Base-by-base conservation (phyloP, 257 asterid genomes). In the Anisodus acutangulus region DNA sequence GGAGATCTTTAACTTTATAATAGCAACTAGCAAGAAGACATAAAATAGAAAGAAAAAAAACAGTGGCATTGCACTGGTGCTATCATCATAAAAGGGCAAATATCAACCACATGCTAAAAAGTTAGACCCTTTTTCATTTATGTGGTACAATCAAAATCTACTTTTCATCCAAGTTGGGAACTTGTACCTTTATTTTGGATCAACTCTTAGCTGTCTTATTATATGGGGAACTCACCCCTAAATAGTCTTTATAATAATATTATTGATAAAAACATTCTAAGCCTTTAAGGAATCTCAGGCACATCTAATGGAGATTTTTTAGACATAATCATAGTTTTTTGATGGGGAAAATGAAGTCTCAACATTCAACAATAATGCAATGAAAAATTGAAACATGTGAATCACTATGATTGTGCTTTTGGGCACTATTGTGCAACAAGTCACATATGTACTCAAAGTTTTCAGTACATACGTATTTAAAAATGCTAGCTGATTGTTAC, bases 91-190 rank as follows among this genome's bases (percentile, higher is more conserved):
- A 87, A 89, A 76, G 81, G 85, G 86, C 60, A 84, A 74, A 85
- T 88, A 85, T 88, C 92, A 83, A 54, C 89, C 94, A 87, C 91
- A 86, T 84, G 90, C 86, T 37, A 51, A 86, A 87, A 84, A 72
- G 45, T 37, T 78, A 49, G 35, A 63, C 49, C 39, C 39, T 81
- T 85, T 66, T 58, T 11, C 26, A 53, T 60, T 82, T 16, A 6
- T 66, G 43, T 62, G 22, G 68, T 58, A 79, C 80, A 16, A 66
- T 45, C 80, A 59, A 84, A 88, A 86, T 83, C 89, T 41, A 86
- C 87, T 84, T 84, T 86, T 78, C 57, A 63, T 37, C 60, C 53
- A 22, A 43, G 53, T 63, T 64, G 6, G 82, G 86, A 54, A 83
- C 68, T 83, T 22, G 79, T 51, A 60, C 9, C 66, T n/a, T 81